Base-by-base conservation (phyloP, 768 basidiomycete genomes). In the Tremella yokohamensis region DNA sequence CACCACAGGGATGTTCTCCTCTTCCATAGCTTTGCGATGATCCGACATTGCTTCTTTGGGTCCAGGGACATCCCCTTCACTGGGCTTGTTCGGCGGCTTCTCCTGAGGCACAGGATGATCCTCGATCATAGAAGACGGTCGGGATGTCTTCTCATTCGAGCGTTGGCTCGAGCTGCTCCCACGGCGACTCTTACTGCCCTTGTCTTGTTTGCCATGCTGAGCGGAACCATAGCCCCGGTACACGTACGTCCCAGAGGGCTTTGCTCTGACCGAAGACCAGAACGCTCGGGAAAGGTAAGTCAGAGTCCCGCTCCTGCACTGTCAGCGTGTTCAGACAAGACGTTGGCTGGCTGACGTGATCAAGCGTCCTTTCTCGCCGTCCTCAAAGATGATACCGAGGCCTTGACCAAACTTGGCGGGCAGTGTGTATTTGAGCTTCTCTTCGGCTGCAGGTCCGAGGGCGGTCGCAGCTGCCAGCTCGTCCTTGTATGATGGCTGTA, bases 161-260 rank as follows among this genome's bases (percentile, higher is more conserved):
- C 57, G 39, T 45, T 49, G 51, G 54, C 72, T 71, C 45, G 58
- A 64, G 3, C 42, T 59, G 51, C 71, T 74, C 9, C 65, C 74
- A 22, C 73, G 53, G 12, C 74, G 60, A 1, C 48, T 57, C 37
- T 26, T 58, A 37, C 40, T 47, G 47, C 19, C 64, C 63, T 40
- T 49, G 25, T 54, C 57, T 40, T 62, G 66, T 8, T 65, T 68
- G 15, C 69, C 50, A 12, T 66, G 64, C 6, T 54, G 37, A 1
- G 78, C 79, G 11, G 77, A 68, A 15, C 65, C 66, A 49, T 74
- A 79, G 3, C 79, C 79, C 37, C 79, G 66, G 54, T 79, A 79
- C 2, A 77, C 72, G 42, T 75, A 69, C 11, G 73, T 76, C 9
- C 75, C 74, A 6, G 75, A 69, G 6, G 75, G 70, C 45, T 70